Conservation (phyloP, 345 rosid genomes). For the Gossypium arboreum region DNA sequence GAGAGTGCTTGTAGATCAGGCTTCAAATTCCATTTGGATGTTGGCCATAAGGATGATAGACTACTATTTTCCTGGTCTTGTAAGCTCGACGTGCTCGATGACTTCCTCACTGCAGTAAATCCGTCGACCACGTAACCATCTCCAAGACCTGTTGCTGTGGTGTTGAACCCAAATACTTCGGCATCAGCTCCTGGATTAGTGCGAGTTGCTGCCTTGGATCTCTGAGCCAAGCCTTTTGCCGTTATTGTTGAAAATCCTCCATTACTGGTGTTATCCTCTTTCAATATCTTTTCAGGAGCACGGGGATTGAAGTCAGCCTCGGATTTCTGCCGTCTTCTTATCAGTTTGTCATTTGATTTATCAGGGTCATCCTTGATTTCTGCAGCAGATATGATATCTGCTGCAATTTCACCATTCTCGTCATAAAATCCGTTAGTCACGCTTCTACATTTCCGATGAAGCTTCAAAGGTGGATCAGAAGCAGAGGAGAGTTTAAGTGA, state of each 20-base stretch:
- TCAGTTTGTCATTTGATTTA: neutral
- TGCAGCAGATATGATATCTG: neutral
- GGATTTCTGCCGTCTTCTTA: slow-evolving; percentile 7
- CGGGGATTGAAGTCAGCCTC: slow-evolving; percentile 27
- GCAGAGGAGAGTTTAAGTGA: slow-evolving; percentile 33
- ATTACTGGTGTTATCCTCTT: slow-evolving; percentile 47
- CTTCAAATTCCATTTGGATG: slow-evolving; percentile 58
- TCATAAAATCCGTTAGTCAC: slow-evolving; percentile 38
- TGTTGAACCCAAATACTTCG: slow-evolving; percentile 24
- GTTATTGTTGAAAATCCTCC: slow-evolving; percentile 45
- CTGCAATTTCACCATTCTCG: slow-evolving; percentile 43
- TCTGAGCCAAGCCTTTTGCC: slow-evolving; percentile 65
- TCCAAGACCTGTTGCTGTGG: slow-evolving; percentile 25
- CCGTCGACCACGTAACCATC: slow-evolving; percentile 37
- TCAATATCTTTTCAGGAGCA: slow-evolving; percentile 55
- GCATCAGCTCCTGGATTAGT: slow-evolving; percentile 32
- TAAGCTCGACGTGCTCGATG: slow-evolving; percentile 73
- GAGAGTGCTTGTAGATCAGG: slow-evolving; percentile 59
- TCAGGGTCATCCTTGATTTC: neutral
- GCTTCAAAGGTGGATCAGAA: slow-evolving; percentile 35
- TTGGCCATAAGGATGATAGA: slow-evolving; percentile 47
- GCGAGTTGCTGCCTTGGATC: slow-evolving; percentile 57
- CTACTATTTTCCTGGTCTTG: slow-evolving; percentile 46
- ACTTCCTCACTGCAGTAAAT: slow-evolving; percentile 52
- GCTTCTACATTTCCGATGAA: slow-evolving; percentile 64